Base-by-base conservation (phyloP, 257 asterid genomes). In the Pogostemon cablin region DNA sequence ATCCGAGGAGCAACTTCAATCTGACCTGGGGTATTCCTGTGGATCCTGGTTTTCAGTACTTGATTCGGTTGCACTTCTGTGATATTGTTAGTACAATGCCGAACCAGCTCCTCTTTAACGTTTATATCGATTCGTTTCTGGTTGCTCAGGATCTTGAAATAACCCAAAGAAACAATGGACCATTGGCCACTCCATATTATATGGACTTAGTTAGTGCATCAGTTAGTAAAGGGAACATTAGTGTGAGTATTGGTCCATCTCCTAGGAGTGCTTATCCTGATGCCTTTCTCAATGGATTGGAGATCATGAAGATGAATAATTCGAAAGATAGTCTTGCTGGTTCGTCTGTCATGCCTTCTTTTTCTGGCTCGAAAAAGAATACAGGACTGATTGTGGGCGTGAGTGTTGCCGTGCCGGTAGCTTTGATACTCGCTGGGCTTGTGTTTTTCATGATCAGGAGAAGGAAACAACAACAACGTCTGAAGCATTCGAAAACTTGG, bases 241-340 rank as follows among this genome's bases (percentile, higher is more conserved):
- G 60, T 2, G 47, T 90, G 40, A 88, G 96, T 75, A 74, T 93
- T 6, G 98, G 98, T 32, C 92, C 92, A 0, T 82, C 93, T 6
- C 39, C 62, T 4, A 44, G 10, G 66, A 76, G 88, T 78, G 59
- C 60, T 41, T 79, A 72, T 52, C 87, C 89, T 3, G 80, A 85
- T 65, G 97, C 92, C 39, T 57, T 87, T 58, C 87, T 93, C 12
- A 93, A 84, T 25, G 98, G 98, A 8, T 75, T 93, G 79, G 98
- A 93, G 85, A 77, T 93, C 68, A 79, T 90, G 95, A 93, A 93
- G 73, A 72, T 90, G 83, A 88, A 75, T 74, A 84, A 86, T 65
- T 85, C 95, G 2, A 48, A 39, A 75, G 90, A 82, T 9, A 93
- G 96, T 67, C 90, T 93, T 5, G 88, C 96, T 48, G 85, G 81